phyloP scores from a whole-genome alignment of 768 basidiomycete species.

The Leccinum ochraceum region DNA sequence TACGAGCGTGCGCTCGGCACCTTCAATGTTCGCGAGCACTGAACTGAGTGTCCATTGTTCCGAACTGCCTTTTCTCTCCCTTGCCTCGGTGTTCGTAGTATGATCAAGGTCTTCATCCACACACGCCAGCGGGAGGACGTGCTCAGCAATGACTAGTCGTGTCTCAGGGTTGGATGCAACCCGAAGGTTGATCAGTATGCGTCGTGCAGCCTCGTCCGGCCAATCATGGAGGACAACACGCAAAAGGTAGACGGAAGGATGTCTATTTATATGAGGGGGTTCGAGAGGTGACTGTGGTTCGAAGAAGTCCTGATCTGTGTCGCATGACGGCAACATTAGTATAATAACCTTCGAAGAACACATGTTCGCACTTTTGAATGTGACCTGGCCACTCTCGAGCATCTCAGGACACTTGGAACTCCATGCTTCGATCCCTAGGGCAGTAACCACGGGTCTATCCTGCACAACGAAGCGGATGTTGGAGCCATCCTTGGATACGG shows the following conservation, averaged over 20 bases:
- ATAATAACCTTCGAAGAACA: not conserved
- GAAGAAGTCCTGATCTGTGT: constrained; percentile 74
- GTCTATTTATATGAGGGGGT: constrained; percentile 24
- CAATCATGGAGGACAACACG: constrained; percentile 79
- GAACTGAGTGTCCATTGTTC: constrained; percentile 31
- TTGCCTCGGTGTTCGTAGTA: constrained; percentile 8
- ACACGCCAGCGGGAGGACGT: constrained; percentile 69
- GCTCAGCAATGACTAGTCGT: constrained; percentile 69
- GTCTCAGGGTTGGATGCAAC: constrained; percentile 43
- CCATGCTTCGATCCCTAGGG: constrained; percentile 60
- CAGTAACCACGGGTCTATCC: constrained; percentile 55
- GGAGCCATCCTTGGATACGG: constrained; percentile 23
- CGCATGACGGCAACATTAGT: not conserved
- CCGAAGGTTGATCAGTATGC: constrained; percentile 48
- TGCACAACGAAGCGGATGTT: constrained; percentile 56
- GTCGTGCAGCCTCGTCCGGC: constrained; percentile 58
- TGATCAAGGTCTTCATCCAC: constrained; percentile 42
- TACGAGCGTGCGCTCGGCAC: constrained; percentile 53
- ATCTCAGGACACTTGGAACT: constrained; percentile 56
- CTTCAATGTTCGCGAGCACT: constrained; percentile 45
- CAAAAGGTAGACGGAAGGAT: constrained; percentile 66
- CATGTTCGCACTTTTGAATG: constrained; percentile 46
- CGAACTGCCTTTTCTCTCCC: not conserved
- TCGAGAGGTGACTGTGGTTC: constrained; percentile 52
- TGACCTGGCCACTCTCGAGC: constrained; percentile 51